Conservation (phyloP, 78 protist genomes). For the Dictyostelium citrinum region DNA sequence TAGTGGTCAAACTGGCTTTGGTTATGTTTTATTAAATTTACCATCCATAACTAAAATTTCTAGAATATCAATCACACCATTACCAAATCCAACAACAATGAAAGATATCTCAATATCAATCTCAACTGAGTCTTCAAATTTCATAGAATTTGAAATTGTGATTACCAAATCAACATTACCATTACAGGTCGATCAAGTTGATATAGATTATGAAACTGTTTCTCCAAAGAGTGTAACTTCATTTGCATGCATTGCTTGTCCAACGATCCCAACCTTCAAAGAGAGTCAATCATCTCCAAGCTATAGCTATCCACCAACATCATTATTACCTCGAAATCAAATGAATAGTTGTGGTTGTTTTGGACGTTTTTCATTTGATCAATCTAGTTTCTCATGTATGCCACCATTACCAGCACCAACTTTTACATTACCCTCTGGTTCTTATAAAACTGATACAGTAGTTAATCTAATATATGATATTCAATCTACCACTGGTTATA, state of each 20-base stretch:
- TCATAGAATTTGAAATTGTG: background rate
- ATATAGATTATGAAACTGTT: background rate
- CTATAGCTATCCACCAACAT: background rate
- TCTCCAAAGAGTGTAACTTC: background rate
- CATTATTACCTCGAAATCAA: background rate
- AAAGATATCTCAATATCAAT: background rate
- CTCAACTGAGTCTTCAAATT: background rate
- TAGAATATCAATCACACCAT: background rate
- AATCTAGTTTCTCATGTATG: background rate
- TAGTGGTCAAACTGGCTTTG: background rate
- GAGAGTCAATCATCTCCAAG: background rate
- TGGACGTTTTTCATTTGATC: background rate
- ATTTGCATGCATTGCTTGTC: background rate
- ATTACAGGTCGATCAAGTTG: background rate
- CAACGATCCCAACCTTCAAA: background rate
- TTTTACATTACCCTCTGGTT: background rate
- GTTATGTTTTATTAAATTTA: background rate
- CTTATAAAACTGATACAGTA: background rate
- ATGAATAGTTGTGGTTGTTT: conserved; percentile 1
- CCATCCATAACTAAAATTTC: background rate
- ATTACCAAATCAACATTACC: background rate
- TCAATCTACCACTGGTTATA: background rate
- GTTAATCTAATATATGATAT: background rate
- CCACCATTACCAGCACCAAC: conserved; percentile 22
- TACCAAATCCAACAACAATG: conserved; percentile 4